These are phyloP conservation scores for Biancaea sappan DNA, from an alignment of 306 rosid genomes.

Conservation along the genomic window DNA sequence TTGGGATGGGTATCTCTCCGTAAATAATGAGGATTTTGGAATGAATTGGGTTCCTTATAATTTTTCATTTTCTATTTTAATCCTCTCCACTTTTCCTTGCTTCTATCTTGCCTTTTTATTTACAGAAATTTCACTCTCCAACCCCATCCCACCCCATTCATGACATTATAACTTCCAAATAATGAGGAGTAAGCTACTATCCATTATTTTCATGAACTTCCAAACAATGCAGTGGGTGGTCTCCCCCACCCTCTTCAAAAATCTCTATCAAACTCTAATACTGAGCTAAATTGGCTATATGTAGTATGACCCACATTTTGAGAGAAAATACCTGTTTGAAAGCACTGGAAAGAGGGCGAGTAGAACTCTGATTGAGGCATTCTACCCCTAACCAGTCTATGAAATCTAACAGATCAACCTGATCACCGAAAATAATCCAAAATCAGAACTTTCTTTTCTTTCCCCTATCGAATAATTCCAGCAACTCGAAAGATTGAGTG, in stretches of 20 bases:
- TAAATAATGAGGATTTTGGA: too few relatives aligned
- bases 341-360: constrained; percentile 68
- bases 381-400: constrained; percentile 89
- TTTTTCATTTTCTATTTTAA: too few relatives aligned
- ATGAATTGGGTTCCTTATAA: too few relatives aligned
- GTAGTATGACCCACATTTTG: constrained; percentile 63
- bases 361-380: constrained; percentile 88
- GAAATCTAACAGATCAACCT: constrained; percentile 97
- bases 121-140: too few relatives aligned
- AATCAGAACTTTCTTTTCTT: neutral
- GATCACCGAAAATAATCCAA: constrained; percentile 22
- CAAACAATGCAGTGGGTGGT: too few relatives aligned
- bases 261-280: neutral
- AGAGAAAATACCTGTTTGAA: constrained; percentile 60
- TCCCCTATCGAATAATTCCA: neutral
- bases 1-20: too few relatives aligned
- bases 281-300: constrained; percentile 8
- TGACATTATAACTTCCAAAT: too few relatives aligned
- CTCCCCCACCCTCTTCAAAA: neutral
- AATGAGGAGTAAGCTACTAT: too few relatives aligned
- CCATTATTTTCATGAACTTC: too few relatives aligned
- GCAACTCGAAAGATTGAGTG: neutral
- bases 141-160: too few relatives aligned
- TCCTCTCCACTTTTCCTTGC: too few relatives aligned
- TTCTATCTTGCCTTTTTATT: too few relatives aligned